Evolutionary conservation across 106 monocot genomes (phyloP).

Genomic region (Allium cepa): DNA sequence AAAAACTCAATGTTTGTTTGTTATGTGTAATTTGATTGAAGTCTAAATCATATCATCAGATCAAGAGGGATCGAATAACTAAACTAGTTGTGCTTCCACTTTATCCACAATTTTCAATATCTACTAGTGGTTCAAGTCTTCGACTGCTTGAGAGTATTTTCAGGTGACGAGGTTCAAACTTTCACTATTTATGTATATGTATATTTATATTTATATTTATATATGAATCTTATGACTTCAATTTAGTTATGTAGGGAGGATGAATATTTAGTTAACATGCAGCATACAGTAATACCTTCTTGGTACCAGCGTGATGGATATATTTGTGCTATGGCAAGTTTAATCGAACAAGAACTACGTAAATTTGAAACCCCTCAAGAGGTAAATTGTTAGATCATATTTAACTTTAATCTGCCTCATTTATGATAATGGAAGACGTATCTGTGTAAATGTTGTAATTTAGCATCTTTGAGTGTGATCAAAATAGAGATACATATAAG

Average conservation of each 20-base stretch:
- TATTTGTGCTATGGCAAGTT: constrained; percentile 73
- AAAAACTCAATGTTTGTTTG: no score
- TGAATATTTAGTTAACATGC: constrained; percentile 94
- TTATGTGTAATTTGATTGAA: no score
- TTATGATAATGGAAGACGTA: no score
- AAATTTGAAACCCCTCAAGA: constrained; percentile 64
- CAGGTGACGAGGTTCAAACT: constrained; percentile 41
- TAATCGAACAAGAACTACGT: constrained; percentile 63
- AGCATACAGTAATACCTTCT: constrained; percentile 89
- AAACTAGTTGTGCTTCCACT: constrained; percentile 98
- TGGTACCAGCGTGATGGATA: constrained; percentile 97
- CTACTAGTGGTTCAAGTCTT: constrained; percentile 97
- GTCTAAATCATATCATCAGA: constrained; percentile 26
- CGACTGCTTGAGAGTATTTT: constrained; percentile 93
- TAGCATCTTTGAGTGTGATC: no score
- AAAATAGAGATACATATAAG: no score
- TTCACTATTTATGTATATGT: not conserved
- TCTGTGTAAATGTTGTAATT: no score
- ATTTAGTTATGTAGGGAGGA: constrained; percentile 67
- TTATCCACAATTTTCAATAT: constrained; percentile 97
- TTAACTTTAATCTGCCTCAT: no score
- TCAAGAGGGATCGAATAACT: constrained; percentile 90
- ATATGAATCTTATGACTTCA: constrained; percentile 10
- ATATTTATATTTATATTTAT: no score
- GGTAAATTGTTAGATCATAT: constrained; percentile 16